Evolutionary conservation across 2,329 filamentous ascomycete genomes (phyloP).

Genomic region (Clonostachys chloroleuca): DNA sequence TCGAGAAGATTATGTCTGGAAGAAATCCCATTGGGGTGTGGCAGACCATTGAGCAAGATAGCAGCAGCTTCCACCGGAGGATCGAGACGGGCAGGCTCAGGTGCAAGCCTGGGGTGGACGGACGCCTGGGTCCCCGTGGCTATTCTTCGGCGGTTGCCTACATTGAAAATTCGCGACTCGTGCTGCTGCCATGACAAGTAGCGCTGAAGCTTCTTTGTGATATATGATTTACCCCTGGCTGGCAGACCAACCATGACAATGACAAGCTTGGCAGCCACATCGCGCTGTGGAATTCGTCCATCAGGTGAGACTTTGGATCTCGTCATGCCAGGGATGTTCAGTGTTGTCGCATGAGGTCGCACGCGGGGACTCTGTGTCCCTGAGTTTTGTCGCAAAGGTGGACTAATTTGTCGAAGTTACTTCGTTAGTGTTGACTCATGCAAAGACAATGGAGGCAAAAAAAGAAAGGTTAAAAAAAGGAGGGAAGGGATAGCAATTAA

Average conservation of each 20-base stretch:
- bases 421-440: constrained; percentile 8
- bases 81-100: constrained; percentile 31
- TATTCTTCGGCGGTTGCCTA: constrained; percentile 83
- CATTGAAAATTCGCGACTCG: constrained; percentile 94
- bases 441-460: not conserved
- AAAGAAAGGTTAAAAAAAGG: not conserved
- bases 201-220: constrained; percentile 94
- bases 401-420: constrained; percentile 34
- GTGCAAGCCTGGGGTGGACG: constrained; percentile 20
- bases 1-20: constrained; percentile 24
- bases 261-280: constrained; percentile 93
- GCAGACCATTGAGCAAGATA: constrained; percentile 52
- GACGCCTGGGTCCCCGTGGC: constrained; percentile 57
- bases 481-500: not conserved
- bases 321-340: constrained; percentile 95
- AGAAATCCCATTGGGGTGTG: constrained; percentile 19
- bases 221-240: constrained; percentile 94
- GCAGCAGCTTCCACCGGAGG: constrained; percentile 48
- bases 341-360: constrained; percentile 81
- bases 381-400: constrained; percentile 68
- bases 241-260: constrained; percentile 98
- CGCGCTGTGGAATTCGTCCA: constrained; percentile 85
- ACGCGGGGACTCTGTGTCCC: constrained; percentile 73
- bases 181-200: constrained; percentile 98
- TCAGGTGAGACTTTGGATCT: constrained; percentile 94